These are phyloP conservation scores for Rhodomyrtus psidioides DNA, from an alignment of 441 rosid genomes.

Conservation along the genomic window DNA sequence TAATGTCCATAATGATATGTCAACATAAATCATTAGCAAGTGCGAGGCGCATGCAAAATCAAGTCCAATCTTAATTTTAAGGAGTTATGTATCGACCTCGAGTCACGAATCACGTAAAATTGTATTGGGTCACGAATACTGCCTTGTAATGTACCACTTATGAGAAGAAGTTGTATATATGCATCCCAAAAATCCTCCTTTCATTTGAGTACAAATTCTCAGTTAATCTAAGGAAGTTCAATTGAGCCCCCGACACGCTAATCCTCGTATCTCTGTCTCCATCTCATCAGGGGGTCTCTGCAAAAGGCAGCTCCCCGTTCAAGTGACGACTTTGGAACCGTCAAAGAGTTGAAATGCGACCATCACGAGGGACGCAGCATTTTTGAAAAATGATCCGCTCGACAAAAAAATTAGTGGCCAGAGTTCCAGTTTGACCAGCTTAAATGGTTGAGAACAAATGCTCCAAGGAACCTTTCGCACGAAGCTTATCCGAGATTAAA, in stretches of 20 bases:
- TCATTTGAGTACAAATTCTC: background rate
- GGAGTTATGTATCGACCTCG: no score
- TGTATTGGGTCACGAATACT: background rate
- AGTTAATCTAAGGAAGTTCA: background rate
- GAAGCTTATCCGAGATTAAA: background rate
- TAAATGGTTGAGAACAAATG: background rate
- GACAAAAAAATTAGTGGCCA: background rate
- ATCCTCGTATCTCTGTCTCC: background rate
- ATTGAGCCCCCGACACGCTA: background rate
- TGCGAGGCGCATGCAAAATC: no score
- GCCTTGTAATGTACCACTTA: background rate
- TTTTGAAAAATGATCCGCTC: background rate
- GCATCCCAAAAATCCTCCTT: background rate
- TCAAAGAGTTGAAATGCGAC: background rate
- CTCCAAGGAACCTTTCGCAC: background rate
- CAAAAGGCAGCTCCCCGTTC: background rate
- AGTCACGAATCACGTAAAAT: no score
- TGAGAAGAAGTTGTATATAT: background rate
- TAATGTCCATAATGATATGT: background rate
- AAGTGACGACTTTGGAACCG: background rate
- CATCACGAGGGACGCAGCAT: background rate
- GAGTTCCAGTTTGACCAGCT: background rate
- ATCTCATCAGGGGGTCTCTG: background rate
- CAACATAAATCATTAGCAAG: background rate
- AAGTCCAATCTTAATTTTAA: no score